phyloP scores from a whole-genome alignment of 805 yeast species.

The Yarrowia bubula region DNA sequence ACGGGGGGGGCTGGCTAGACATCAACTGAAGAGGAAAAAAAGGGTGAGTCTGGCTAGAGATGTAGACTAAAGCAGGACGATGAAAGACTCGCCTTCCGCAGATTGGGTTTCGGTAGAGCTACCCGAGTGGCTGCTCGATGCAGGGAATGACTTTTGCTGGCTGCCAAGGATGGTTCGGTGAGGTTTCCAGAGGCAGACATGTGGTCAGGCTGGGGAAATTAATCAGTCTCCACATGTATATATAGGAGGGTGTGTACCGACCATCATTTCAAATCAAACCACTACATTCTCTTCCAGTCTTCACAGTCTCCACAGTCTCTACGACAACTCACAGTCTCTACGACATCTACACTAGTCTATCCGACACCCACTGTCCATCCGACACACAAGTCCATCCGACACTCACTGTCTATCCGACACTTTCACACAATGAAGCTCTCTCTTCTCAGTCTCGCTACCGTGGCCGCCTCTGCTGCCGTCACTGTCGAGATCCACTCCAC shows the following conservation, averaged over 20 bases:
- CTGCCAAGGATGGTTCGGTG: neutral
- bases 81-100: neutral
- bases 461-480: neutral
- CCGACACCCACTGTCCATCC: neutral
- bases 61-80: neutral
- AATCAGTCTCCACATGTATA: neutral
- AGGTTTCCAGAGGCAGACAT: neutral
- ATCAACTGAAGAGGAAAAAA: neutral
- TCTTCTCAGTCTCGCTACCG: neutral
- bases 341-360: constrained; percentile 1
- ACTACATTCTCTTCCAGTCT: neutral
- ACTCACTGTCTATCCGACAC: constrained; percentile 21
- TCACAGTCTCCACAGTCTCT: neutral
- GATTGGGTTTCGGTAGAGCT: constrained; percentile 6
- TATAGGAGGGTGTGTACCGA: neutral
- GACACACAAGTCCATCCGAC: constrained; percentile 10
- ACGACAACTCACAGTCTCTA: neutral
- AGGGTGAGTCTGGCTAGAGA: neutral
- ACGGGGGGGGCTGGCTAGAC: neutral
- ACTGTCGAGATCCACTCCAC: constrained; percentile 11
- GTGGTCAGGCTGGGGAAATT: neutral
- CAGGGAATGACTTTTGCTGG: constrained; percentile 11
- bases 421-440: neutral
- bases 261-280: neutral
- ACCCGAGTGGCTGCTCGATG: neutral